Evolutionary conservation across 345 rosid genomes (phyloP).

Genomic region (Trapa bicornis): DNA sequence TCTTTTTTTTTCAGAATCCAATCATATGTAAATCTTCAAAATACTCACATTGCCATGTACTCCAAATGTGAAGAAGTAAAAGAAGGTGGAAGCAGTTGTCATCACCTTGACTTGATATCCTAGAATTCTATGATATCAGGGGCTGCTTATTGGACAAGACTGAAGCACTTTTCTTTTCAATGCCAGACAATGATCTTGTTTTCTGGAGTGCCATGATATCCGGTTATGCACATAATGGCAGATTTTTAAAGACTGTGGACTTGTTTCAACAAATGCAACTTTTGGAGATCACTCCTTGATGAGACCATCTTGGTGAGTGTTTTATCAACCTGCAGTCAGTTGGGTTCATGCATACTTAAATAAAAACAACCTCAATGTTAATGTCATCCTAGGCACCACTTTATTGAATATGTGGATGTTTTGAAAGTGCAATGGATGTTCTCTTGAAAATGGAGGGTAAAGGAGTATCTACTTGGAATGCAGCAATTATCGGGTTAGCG

Average conservation of each 20-base stretch:
- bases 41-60: constrained; percentile 46
- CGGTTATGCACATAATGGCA: constrained; percentile 33
- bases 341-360: constrained; percentile 38
- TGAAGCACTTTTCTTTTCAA: constrained; percentile 28
- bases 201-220: constrained; percentile 52
- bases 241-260: constrained; percentile 27
- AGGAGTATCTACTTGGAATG: constrained; percentile 52
- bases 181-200: constrained; percentile 37
- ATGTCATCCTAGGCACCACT: constrained; percentile 42
- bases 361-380: constrained; percentile 28
- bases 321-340: constrained; percentile 44
- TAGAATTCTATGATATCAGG: constrained; percentile 59
- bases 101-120: constrained; percentile 30
- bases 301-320: constrained; percentile 34
- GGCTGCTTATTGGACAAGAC: constrained; percentile 33
- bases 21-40: constrained; percentile 43
- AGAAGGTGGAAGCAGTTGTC: constrained; percentile 25
- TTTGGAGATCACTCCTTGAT: constrained; percentile 27
- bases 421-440: constrained; percentile 38
- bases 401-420: constrained; percentile 40
- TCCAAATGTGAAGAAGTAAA: constrained; percentile 27
- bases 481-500: constrained; percentile 42
- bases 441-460: constrained; percentile 29
- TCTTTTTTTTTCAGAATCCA: constrained; percentile 11
- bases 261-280: constrained; percentile 41